Evolutionary conservation across 768 basidiomycete species (phyloP), one percentile per base, ranked within the genome.

Genomic region (Mycena latifolia): DNA sequence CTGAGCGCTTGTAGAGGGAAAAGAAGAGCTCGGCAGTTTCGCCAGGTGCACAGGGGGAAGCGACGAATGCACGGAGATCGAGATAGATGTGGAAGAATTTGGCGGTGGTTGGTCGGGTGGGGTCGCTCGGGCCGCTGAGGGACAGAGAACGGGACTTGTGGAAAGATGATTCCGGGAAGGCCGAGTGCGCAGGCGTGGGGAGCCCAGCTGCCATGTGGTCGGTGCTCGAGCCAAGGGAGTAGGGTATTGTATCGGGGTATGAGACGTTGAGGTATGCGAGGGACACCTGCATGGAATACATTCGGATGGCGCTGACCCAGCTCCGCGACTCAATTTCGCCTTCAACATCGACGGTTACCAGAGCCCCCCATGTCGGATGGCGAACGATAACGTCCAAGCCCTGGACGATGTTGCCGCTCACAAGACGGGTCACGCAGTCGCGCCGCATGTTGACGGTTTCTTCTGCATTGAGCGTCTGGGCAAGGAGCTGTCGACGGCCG

Each of bases 341-440:
- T 71, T 95, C 93, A 20, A 92, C 88, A 71, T 97, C 95, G n/a
- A 95, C 92, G 3, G 91, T 91, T 35, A 96, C 93, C 25, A 99
- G 84, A 5, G 89, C 91, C 29, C 97, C 97, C 86, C 92, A 94
- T 2, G 88, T 89, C 29, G 96, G 93, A 81, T 98, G 95, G 24
- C 97, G 87, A n/a, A 99, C 96, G 71, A 99, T 96, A 66, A 99
- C 89, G 72, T 98, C 97, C 51, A 98, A 79, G 9, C 92, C 93
- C 75, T 99, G 97, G 3, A 92, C 90, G 62, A 98, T 85, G 75
- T 99, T 99, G 33, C 95, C 95, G 51, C 86, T 87, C 46, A 97
- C 96, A 7, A 99, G 87, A 61, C 93, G 85, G 18, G 87, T 88
- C 6, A 99, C 96, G 75, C 95, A 96, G 63, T 96, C 95, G 57